These are phyloP conservation scores for Phytophthora parvispora DNA, from an alignment of 352 stramenopile genomes.

Conservation along the genomic window DNA sequence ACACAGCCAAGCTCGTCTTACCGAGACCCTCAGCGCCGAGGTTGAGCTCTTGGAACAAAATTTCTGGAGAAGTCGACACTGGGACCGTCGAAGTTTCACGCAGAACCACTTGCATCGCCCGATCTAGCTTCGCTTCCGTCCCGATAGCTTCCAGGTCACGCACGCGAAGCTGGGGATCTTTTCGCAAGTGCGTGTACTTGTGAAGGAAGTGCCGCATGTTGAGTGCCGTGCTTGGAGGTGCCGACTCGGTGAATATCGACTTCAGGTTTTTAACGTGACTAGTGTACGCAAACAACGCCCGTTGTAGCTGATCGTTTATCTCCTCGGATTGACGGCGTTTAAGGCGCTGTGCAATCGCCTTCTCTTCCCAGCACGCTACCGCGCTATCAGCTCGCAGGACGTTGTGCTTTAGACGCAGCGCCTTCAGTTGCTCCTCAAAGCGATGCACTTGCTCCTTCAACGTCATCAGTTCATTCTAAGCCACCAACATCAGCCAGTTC, in stretches of 20 bases:
- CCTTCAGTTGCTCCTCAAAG: constrained; percentile 33
- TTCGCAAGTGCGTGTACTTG: constrained; percentile 48
- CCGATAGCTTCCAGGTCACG: constrained; percentile 43
- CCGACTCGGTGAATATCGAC: constrained; percentile 32
- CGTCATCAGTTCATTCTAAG: constrained; percentile 26
- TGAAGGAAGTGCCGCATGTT: constrained; percentile 57
- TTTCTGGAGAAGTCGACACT: constrained; percentile 31
- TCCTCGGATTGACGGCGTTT: constrained; percentile 28
- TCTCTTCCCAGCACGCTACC: constrained; percentile 39
- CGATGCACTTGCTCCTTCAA: constrained; percentile 28
- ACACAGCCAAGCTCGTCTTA: constrained; percentile 48
- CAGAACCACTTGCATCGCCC: constrained; percentile 47
- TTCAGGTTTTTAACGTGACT: constrained; percentile 21
- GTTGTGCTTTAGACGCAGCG: constrained; percentile 20
- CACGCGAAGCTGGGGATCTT: constrained; percentile 28
- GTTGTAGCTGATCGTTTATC: constrained; percentile 36
- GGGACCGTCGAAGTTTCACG: constrained; percentile 44
- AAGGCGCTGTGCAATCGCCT: constrained; percentile 25
- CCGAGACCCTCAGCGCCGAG: constrained; percentile 18
- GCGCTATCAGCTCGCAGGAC: constrained; percentile 23
- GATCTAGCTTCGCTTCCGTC: constrained; percentile 42
- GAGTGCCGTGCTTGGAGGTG: constrained; percentile 32
- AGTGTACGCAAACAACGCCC: constrained; percentile 21
- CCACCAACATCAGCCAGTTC: neutral
- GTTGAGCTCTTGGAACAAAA: constrained; percentile 48